phyloP scores from a whole-genome alignment of 371 early-diverging fungal species.

The Fennellomyces sp. region DNA sequence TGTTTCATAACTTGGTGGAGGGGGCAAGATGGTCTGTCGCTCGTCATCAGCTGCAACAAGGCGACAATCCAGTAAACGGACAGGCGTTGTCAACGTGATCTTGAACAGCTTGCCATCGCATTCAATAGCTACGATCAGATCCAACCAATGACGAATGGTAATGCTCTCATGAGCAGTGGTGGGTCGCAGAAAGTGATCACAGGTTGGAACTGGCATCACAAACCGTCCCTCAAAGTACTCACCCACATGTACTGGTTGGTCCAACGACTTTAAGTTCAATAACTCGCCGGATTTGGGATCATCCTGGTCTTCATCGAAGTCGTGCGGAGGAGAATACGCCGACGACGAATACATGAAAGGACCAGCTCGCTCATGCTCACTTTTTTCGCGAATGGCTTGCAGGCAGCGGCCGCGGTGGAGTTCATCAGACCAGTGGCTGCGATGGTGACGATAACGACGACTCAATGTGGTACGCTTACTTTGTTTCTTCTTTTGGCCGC shows the following conservation, averaged over 20 bases:
- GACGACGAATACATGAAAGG: no score
- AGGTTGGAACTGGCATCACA: constrained; percentile 39
- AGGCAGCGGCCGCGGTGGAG: not conserved
- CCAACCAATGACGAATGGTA: constrained; percentile 36
- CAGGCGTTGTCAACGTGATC: constrained; percentile 30
- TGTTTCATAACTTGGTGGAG: constrained; percentile 78
- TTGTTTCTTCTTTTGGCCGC: not conserved
- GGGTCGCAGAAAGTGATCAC: constrained; percentile 30
- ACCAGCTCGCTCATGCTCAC: no score
- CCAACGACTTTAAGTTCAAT: constrained; percentile 31
- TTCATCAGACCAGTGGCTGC: constrained; percentile 10
- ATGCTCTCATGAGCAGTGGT: constrained; percentile 28
- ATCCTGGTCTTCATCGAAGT: not conserved
- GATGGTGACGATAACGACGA: constrained; percentile 8
- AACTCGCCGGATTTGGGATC: constrained; percentile 7
- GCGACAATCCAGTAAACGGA: constrained; percentile 43
- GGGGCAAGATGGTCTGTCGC: constrained; percentile 82
- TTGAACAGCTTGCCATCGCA: constrained; percentile 27
- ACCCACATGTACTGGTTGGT: constrained; percentile 31
- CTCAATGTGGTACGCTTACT: not conserved
- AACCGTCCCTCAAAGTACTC: constrained; percentile 44
- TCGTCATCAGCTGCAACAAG: constrained; percentile 43
- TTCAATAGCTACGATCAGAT: constrained; percentile 25
- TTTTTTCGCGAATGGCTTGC: not conserved
- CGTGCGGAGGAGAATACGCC: no score